phyloP scores from a whole-genome alignment of 108 stramenopile species.

The Chaetoceros muelleri region DNA sequence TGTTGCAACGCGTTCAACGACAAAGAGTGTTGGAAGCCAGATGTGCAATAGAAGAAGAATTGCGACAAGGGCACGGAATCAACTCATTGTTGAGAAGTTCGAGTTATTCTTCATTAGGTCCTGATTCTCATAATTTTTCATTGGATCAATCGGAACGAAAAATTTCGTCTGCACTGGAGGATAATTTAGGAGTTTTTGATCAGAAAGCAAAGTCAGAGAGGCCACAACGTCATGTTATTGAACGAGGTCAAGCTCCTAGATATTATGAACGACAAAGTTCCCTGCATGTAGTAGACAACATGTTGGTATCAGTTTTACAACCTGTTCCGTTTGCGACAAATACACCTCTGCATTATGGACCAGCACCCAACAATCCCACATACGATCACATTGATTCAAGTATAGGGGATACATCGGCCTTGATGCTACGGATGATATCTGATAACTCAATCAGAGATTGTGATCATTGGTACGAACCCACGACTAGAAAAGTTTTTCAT shows the following conservation, averaged over 20 bases:
- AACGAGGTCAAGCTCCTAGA: background rate
- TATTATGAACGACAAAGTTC: background rate
- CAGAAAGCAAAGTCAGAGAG: background rate
- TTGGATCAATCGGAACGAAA: background rate
- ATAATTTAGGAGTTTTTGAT: background rate
- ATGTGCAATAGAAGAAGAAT: slow-evolving; percentile 13
- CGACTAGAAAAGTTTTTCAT: slow-evolving; percentile 35
- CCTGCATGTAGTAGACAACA: background rate
- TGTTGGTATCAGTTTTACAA: background rate
- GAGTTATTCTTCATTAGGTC: background rate
- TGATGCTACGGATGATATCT: background rate
- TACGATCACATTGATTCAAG: background rate
- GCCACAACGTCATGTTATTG: background rate
- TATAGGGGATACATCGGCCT: background rate
- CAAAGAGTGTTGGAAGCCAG: slow-evolving; percentile 40
- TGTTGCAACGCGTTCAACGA: slow-evolving; percentile 66
- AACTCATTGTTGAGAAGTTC: background rate
- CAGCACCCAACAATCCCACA: background rate
- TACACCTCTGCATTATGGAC: background rate
- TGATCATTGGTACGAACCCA: slow-evolving; percentile 8
- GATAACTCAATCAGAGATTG: background rate
- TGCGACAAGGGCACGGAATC: background rate
- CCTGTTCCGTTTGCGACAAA: background rate
- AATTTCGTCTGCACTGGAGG: background rate
- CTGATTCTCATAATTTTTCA: background rate